Conservation (phyloP, 306 rosid genomes). For the Crotalaria pallida region DNA sequence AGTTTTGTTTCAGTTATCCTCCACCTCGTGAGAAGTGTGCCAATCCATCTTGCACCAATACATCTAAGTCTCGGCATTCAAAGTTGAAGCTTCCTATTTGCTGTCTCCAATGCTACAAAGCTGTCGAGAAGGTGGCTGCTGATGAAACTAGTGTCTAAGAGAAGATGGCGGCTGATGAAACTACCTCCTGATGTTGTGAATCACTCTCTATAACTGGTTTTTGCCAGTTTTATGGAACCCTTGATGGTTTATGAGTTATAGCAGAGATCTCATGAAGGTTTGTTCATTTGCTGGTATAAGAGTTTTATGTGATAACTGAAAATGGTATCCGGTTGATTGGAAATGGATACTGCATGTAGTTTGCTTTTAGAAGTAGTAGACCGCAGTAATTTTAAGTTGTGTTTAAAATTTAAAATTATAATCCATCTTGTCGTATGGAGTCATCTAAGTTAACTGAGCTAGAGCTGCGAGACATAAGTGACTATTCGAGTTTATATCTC, state of each 20-base stretch:
- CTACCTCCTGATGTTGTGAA: constrained; percentile 34
- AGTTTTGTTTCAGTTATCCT: constrained; percentile 68
- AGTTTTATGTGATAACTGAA: too few relatives aligned
- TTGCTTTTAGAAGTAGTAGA: too few relatives aligned
- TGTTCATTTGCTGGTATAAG: constrained; percentile 15
- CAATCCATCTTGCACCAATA: constrained; percentile 71
- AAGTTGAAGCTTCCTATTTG: constrained; percentile 85
- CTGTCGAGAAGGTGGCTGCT: constrained; percentile 35
- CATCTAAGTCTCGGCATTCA: constrained; percentile 84
- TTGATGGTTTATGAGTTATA: constrained; percentile 23
- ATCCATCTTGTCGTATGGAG: too few relatives aligned
- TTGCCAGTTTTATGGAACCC: constrained; percentile 18
- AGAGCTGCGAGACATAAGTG: too few relatives aligned
- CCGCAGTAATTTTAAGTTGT: too few relatives aligned
- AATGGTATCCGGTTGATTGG: too few relatives aligned
- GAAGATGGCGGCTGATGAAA: constrained; percentile 28
- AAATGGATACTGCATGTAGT: too few relatives aligned
- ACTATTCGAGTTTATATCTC: too few relatives aligned
- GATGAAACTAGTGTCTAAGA: constrained; percentile 27
- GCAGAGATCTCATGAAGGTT: constrained; percentile 14
- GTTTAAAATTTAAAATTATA: too few relatives aligned
- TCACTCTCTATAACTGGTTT: background rate
- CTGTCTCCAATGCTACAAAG: constrained; percentile 87
- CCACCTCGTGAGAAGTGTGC: constrained; percentile 81
- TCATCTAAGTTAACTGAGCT: too few relatives aligned